Evolutionary conservation across 257 asterid genomes (phyloP).

Genomic region (Petunia secreta): DNA sequence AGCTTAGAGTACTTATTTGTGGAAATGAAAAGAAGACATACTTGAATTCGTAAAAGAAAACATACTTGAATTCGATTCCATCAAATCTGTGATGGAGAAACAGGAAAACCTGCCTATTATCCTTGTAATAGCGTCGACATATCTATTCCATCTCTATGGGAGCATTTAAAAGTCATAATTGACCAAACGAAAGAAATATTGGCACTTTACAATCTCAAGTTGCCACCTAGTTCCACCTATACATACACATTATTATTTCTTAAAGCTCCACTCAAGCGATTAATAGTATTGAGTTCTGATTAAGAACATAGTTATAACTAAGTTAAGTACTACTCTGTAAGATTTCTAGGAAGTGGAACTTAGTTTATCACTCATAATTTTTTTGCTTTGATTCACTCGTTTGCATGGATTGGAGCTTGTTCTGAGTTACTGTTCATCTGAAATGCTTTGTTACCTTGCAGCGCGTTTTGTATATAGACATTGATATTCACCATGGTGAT

Average conservation of each 20-base stretch:
- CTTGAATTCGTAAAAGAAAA: neutral
- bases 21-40: neutral
- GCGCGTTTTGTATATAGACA: constrained; percentile 67
- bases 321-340: neutral
- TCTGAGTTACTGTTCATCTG: constrained; percentile 29
- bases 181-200: neutral
- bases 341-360: constrained; percentile 14
- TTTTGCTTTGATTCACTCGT: neutral
- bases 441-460: constrained; percentile 36
- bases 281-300: neutral
- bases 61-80: neutral
- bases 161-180: neutral
- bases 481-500: constrained; percentile 73
- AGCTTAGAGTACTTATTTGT: constrained; percentile 38
- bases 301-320: neutral
- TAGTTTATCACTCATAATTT: neutral
- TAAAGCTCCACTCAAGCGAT: neutral
- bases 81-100: constrained; percentile 9
- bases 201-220: neutral
- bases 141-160: constrained; percentile 7
- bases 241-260: neutral
- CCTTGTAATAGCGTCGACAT: neutral
- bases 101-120: neutral
- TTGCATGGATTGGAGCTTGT: constrained; percentile 8
- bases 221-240: neutral